A percentile compares a stretch with the other conserved stretches of the same genome.
These are phyloP conservation scores for Cyberlindnera xylosilytica DNA, from an alignment of 805 yeast species.

Conservation along the genomic window DNA sequence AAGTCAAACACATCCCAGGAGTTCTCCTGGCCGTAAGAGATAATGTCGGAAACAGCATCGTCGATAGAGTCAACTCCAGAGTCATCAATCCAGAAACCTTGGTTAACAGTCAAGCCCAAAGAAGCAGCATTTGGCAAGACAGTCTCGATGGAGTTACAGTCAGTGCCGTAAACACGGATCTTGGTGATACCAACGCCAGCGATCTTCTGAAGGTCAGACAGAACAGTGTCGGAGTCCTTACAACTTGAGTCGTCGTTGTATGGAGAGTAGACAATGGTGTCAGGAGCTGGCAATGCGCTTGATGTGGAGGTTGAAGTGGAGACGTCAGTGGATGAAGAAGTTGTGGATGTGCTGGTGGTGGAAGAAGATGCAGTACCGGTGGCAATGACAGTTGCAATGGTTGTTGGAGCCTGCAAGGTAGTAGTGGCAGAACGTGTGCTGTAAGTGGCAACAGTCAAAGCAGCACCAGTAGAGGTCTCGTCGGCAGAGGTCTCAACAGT, in stretches of 20 bases:
- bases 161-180: conserved; percentile 83
- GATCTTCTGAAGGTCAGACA: conserved; percentile 57
- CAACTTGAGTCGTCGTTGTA: conserved; percentile 68
- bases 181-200: conserved; percentile 56
- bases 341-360: conserved; percentile 26
- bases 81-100: conserved; percentile 78
- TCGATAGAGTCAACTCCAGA: conserved; percentile 72
- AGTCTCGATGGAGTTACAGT: conserved; percentile 67
- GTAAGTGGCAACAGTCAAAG: conserved; percentile 12
- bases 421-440: conserved; percentile 13
- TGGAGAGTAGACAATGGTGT: conserved; percentile 73
- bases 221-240: conserved; percentile 53
- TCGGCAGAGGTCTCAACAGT: conserved; percentile 26
- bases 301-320: conserved; percentile 28
- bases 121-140: conserved; percentile 57
- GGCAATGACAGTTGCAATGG: conserved; percentile 16
- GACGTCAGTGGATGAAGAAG: conserved; percentile 13
- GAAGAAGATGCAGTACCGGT: conserved; percentile 17
- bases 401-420: conserved; percentile 22
- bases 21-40: conserved; percentile 43
- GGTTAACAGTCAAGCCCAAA: conserved; percentile 72
- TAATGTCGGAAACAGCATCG: conserved; percentile 48
- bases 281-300: conserved; percentile 40
- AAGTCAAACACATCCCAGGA: conserved; percentile 76
- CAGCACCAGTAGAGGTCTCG: conserved; percentile 21